Evolutionary conservation across 2,329 filamentous ascomycete genomes (phyloP).

Genomic region (Lasiodiplodia citricola): DNA sequence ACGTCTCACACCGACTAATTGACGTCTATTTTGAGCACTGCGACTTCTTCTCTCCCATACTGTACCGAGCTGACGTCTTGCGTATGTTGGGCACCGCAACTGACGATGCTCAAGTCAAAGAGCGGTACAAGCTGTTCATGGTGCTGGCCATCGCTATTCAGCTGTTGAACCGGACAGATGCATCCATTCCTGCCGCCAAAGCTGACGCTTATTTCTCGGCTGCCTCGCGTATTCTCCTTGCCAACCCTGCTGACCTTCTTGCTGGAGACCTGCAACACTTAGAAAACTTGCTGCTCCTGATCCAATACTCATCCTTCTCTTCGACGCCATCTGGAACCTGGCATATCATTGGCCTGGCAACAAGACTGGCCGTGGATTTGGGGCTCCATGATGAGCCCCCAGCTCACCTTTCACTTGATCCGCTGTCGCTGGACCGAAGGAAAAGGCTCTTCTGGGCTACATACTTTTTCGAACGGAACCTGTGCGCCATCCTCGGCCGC

Average conservation of each 20-base stretch:
- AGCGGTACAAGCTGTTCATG: constrained; percentile 4
- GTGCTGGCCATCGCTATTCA: neutral
- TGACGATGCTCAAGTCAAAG: neutral
- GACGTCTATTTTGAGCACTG: constrained; percentile 4
- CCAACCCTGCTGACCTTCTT: neutral
- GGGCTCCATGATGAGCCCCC: neutral
- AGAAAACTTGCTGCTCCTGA: neutral
- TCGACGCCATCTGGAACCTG: neutral
- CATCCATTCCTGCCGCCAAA: neutral
- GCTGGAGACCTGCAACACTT: constrained; percentile 1
- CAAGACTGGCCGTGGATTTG: constrained; percentile 4
- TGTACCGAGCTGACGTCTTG: neutral
- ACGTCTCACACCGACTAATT: neutral
- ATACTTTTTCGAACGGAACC: neutral
- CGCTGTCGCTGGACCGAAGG: neutral
- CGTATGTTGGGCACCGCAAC: neutral
- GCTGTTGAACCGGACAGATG: neutral
- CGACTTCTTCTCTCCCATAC: constrained; percentile 6
- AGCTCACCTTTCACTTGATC: neutral
- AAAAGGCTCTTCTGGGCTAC: constrained; percentile 12
- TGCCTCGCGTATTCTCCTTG: neutral
- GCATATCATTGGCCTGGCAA: neutral
- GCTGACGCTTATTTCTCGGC: neutral
- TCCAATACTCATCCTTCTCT: neutral
- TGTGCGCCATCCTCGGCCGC: neutral